A percentile compares a stretch with the other conserved stretches of the same genome.
phyloP scores from a whole-genome alignment of 495 filamentous ascomycete species.

The Ascobolus immersus region DNA sequence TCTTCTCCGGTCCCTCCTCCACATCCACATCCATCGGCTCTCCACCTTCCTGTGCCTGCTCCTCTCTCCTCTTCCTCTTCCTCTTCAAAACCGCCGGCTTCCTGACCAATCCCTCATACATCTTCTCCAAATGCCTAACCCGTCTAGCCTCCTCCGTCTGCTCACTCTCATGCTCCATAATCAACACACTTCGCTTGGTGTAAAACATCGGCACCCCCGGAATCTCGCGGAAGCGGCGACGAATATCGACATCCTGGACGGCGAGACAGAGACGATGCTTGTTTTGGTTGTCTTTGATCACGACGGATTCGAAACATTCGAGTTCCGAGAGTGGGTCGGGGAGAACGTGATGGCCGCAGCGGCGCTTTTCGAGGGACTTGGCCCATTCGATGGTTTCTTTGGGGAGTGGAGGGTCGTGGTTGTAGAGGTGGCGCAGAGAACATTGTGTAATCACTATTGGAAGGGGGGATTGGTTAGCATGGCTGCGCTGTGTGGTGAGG shows the following conservation, averaged over 20 bases:
- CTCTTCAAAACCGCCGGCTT: constrained; percentile 44
- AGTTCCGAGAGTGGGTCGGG: constrained; percentile 45
- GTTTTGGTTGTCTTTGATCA: constrained; percentile 44
- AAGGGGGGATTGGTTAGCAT: constrained; percentile 1
- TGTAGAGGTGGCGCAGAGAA: constrained; percentile 49
- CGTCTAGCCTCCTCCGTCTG: too few species aligned
- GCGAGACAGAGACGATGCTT: constrained; percentile 81
- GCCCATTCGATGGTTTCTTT: constrained; percentile 39
- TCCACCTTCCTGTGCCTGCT: constrained; percentile 47
- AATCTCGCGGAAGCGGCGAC: constrained; percentile 29
- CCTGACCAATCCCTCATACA: too few species aligned
- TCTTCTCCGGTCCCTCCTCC: constrained; percentile 15
- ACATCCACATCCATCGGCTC: constrained; percentile 35
- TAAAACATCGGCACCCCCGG: constrained; percentile 61
- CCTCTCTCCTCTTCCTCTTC: constrained; percentile 36
- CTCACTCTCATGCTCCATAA: too few species aligned
- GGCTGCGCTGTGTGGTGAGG: not conserved
- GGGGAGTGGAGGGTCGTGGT: constrained; percentile 22
- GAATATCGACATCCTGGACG: constrained; percentile 35
- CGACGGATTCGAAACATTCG: constrained; percentile 53
- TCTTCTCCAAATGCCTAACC: too few species aligned
- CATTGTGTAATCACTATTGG: constrained; percentile 35
- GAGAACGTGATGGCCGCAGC: constrained; percentile 71
- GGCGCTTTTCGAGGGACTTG: constrained; percentile 53
- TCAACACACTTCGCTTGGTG: constrained; percentile 65